Evolutionary conservation across 345 rosid genomes (phyloP).

Genomic region (Eucalyptus victrix): DNA sequence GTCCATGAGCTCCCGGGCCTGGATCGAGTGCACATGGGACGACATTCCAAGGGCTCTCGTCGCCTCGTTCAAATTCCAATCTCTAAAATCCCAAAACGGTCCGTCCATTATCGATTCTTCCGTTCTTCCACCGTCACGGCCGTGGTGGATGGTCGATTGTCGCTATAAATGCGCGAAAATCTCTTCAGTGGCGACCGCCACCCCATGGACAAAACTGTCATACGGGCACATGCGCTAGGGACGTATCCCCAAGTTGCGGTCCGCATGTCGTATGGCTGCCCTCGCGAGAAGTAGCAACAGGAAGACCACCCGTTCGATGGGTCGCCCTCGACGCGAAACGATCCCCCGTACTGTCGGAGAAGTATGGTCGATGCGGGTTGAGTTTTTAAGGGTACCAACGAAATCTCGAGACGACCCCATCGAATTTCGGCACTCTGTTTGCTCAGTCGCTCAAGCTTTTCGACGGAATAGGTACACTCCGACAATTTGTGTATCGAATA

Average conservation of each 20-base stretch:
- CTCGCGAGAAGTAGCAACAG: not conserved
- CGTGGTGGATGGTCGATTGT: not conserved
- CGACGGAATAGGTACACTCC: not conserved
- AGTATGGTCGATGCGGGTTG: not conserved
- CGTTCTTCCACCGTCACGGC: not conserved
- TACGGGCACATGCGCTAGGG: not conserved
- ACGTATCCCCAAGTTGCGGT: not conserved
- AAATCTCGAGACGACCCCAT: not conserved
- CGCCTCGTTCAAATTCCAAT: not conserved
- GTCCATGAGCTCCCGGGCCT: not conserved
- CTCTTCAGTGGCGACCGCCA: not conserved
- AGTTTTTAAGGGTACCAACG: not conserved
- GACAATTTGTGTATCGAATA: not conserved
- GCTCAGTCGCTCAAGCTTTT: not conserved
- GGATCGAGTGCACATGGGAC: not conserved
- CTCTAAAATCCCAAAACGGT: not conserved
- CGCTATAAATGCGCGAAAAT: not conserved
- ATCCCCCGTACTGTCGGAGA: not conserved
- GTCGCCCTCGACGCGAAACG: not conserved
- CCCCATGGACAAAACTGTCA: not conserved
- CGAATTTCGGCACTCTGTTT: not conserved
- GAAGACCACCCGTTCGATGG: not conserved
- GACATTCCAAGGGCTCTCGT: not conserved
- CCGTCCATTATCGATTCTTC: not conserved
- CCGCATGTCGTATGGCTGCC: not conserved